Percentiles rank a stretch among this genome's conserved stretches.
These are phyloP conservation scores for Astragalus membranaceus DNA, from an alignment of 306 rosid genomes.

Conservation along the genomic window DNA sequence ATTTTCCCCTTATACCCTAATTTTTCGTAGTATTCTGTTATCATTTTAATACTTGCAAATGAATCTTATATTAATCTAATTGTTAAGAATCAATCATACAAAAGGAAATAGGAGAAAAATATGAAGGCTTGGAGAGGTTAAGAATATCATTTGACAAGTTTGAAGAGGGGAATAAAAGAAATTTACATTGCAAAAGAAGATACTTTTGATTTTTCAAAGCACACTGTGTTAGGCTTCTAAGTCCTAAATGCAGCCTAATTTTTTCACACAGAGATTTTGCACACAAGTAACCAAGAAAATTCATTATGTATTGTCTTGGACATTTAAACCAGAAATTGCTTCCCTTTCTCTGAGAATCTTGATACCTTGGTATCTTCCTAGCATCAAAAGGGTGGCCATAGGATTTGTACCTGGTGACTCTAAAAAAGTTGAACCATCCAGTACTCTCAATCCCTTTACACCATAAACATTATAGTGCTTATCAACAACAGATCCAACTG, in stretches of 20 bases:
- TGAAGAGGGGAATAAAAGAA: neutral
- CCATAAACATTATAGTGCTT: slow-evolving; percentile 47
- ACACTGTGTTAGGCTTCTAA: slow-evolving; percentile 12
- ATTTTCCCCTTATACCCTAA: too few species aligned
- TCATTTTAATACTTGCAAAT: neutral
- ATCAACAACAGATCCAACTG: slow-evolving; percentile 53
- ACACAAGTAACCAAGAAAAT: neutral
- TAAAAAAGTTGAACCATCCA: slow-evolving; percentile 65
- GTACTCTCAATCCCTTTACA: slow-evolving; percentile 38
- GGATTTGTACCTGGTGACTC: slow-evolving; percentile 81
- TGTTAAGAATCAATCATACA: neutral
- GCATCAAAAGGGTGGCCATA: slow-evolving; percentile 67
- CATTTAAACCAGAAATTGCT: neutral
- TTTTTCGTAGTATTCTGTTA: neutral
- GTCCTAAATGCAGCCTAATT: neutral
- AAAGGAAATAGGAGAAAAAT: neutral
- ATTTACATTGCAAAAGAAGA: neutral
- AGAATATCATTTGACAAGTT: neutral
- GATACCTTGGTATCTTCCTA: slow-evolving; percentile 73
- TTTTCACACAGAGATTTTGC: slow-evolving; percentile 16
- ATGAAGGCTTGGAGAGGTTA: neutral
- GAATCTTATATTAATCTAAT: neutral
- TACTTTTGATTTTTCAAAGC: slow-evolving; percentile 6
- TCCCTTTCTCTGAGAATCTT: slow-evolving; percentile 41
- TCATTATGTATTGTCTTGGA: neutral